Evolutionary conservation across 1,284 basidiomycete species (phyloP).

Genomic region (Inonotus hispidus): DNA sequence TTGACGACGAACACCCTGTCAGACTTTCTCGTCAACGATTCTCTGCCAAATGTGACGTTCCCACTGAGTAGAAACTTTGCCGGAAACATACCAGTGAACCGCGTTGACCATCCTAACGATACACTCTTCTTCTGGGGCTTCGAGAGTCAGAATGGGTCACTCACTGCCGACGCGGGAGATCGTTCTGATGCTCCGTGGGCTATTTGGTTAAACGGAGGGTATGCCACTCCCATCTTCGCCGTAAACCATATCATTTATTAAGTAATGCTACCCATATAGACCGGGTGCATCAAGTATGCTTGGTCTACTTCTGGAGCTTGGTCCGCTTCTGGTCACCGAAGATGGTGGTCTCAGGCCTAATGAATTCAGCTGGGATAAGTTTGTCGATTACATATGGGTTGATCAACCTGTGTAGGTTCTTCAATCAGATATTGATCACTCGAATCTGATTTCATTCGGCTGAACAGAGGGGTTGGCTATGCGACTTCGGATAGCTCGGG

Average conservation of each 20-base stretch:
- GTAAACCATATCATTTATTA: background rate
- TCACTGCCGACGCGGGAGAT: slow-evolving; percentile 36
- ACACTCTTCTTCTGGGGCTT: slow-evolving; percentile 71
- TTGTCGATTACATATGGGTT: slow-evolving; percentile 66
- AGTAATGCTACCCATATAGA: slow-evolving; percentile 29
- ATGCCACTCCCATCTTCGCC: slow-evolving; percentile 21
- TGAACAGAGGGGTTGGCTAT: slow-evolving; percentile 51
- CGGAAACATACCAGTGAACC: slow-evolving; percentile 61
- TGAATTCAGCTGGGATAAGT: slow-evolving; percentile 49
- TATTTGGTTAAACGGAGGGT: slow-evolving; percentile 75
- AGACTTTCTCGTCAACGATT: slow-evolving; percentile 45
- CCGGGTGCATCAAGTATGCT: slow-evolving; percentile 66
- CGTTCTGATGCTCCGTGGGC: slow-evolving; percentile 54
- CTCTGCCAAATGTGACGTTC: slow-evolving; percentile 62
- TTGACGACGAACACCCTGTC: slow-evolving; percentile 32
- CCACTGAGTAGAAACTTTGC: slow-evolving; percentile 51
- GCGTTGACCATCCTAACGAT: slow-evolving; percentile 62
- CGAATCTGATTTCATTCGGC: background rate
- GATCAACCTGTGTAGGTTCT: slow-evolving; percentile 63
- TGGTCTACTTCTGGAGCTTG: slow-evolving; percentile 66
- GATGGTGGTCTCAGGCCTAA: slow-evolving; percentile 47
- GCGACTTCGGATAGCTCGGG: slow-evolving; percentile 58
- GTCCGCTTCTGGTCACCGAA: slow-evolving; percentile 51
- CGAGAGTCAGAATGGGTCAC: slow-evolving; percentile 54
- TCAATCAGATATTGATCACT: slow-evolving; percentile 31